Evolutionary conservation across 129 eudicot species (phyloP).

Genomic region (Helichrysum umbraculigerum): DNA sequence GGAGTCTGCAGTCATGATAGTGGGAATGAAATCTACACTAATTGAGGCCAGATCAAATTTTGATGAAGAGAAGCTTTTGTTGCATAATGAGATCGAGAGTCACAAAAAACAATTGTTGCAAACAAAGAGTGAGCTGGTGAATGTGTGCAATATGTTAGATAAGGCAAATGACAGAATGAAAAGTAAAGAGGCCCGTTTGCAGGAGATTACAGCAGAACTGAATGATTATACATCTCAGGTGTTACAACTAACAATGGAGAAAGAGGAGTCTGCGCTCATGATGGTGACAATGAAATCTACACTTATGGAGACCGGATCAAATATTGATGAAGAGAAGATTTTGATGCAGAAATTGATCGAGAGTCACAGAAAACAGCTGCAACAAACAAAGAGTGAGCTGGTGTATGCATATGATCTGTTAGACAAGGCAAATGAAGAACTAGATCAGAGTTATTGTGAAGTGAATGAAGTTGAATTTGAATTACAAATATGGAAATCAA

Average conservation of each 20-base stretch:
- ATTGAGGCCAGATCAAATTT: conserved; percentile 41
- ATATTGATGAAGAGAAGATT: conserved; percentile 33
- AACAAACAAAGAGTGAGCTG: conserved; percentile 43
- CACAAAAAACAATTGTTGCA: conserved; percentile 44
- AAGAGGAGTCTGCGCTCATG: conserved; percentile 57
- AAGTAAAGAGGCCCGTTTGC: conserved; percentile 36
- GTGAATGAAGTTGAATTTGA: conserved; percentile 70
- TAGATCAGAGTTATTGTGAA: conserved; percentile 51
- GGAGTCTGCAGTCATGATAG: conserved; percentile 54
- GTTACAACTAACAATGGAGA: conserved; percentile 48
- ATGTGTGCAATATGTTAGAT: conserved; percentile 43
- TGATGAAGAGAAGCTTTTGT: conserved; percentile 35
- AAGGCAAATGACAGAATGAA: not conserved
- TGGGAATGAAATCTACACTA: conserved; percentile 55
- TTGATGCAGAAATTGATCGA: conserved; percentile 40
- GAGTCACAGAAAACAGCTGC: conserved; percentile 42
- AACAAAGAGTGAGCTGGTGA: conserved; percentile 40
- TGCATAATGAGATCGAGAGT: conserved; percentile 42
- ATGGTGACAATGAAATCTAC: conserved; percentile 52
- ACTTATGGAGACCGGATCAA: conserved; percentile 43
- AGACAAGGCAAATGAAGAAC: conserved; percentile 54
- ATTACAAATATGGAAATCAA: conserved; percentile 64
- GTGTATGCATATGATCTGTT: conserved; percentile 42
- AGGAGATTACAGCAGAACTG: conserved; percentile 48
- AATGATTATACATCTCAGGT: conserved; percentile 42